These are phyloP conservation scores for Isochrysis galbana DNA, from an alignment of 78 protist species.

Conservation along the genomic window DNA sequence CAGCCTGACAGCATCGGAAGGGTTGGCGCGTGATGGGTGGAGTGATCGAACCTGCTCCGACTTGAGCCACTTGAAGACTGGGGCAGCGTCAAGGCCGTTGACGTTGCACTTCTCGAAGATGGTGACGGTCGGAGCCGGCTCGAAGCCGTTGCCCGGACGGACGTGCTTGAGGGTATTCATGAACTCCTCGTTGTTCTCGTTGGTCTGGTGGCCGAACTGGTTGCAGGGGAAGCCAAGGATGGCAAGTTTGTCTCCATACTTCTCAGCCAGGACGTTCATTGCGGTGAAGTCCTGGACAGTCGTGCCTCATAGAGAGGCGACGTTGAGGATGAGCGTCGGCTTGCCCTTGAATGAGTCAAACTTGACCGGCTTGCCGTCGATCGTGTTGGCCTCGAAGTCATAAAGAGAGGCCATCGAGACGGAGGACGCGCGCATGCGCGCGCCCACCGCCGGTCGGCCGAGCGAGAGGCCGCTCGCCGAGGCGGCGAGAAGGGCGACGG, in stretches of 20 bases:
- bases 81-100: conserved; percentile 31
- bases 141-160: conserved; percentile 50
- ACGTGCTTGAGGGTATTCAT: conserved; percentile 36
- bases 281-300: conserved; percentile 12
- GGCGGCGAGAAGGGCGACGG: background rate
- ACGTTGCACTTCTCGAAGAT: conserved; percentile 32
- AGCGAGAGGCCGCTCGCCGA: background rate
- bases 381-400: background rate
- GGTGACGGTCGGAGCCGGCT: background rate
- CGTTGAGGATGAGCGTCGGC: conserved; percentile 25
- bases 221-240: conserved; percentile 53
- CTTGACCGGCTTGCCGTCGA: background rate
- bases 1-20: too few species aligned
- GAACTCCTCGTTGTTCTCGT: conserved; percentile 27
- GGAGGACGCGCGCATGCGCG: background rate
- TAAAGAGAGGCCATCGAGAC: background rate
- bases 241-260: conserved; percentile 36
- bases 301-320: conserved; percentile 30
- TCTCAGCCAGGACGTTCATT: conserved; percentile 29
- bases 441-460: background rate
- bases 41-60: too few species aligned
- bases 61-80: conserved; percentile 37
- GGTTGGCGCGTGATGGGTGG: too few species aligned
- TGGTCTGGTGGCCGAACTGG: conserved; percentile 48
- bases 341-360: conserved; percentile 13